Base-by-base conservation (phyloP, 306 rosid genomes). In the Lotus japonicus region DNA sequence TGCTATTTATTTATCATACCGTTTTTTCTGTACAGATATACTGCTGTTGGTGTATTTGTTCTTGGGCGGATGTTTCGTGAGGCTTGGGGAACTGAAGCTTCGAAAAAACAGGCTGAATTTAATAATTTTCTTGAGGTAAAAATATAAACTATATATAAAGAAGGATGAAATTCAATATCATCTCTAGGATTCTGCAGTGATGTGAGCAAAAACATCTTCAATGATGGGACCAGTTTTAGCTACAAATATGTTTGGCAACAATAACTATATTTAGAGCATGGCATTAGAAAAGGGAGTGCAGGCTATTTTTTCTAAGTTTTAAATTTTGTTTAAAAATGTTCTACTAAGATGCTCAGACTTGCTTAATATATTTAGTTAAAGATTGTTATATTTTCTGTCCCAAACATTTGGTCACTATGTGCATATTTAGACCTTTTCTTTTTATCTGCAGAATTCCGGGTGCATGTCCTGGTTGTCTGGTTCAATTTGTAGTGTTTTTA, bases 11-110 rank as follows among this genome's bases (percentile, higher is more conserved):
- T 41, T 16, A 45, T 72, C 16, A 11, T 36, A 41, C 72, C 3
- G 1, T 68, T 64, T 46, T 68, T 58, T 38, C 68, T 68, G 38
- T 74, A 46, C 84, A 94, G 98, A 85, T 94, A 90, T 84, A 94
- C 98, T 67, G 98, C 97, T 56, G 98, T 94, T 13, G 98, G 98
- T 69, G 96, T 94, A 68, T 94, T 94, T 85, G 98, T 94, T 75
- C 96, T 94, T 83, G 98, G 97, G 67, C 80, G 95, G 76, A 86
- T 85, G 84, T 86, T 94, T 81, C 78, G 68, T 36, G 96, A 86
- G 82, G 90, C 95, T 62, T 94, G 98, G 98, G 97, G 96, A 74
- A 16, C 76, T 72, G 87, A 70, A 79, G 95, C 97, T 59, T 73
- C 86, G 14, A 84, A 82, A 78, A 82, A 77, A 64, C 95, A 94